A percentile compares a stretch with the other conserved stretches of the same genome.
These are phyloP conservation scores for Myxozyma neotropica DNA, from an alignment of 805 yeast species.

Conservation along the genomic window DNA sequence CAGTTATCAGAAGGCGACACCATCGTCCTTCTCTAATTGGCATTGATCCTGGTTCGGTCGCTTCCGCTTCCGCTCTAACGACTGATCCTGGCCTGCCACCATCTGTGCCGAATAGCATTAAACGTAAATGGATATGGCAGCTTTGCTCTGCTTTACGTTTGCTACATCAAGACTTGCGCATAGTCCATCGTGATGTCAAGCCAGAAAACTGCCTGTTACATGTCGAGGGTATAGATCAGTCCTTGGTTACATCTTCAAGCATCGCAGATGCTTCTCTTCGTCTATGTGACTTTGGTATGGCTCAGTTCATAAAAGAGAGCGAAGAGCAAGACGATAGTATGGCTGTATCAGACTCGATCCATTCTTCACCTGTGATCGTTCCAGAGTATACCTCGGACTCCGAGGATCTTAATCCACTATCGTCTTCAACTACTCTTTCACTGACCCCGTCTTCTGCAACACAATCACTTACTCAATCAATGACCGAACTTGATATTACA, in stretches of 20 bases:
- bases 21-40: not conserved
- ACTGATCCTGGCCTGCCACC: not conserved
- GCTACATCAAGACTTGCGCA: slow-evolving; percentile 60
- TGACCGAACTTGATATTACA: slow-evolving; percentile 39
- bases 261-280: slow-evolving; percentile 44
- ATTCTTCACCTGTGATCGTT: not conserved
- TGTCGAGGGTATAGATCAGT: slow-evolving; percentile 34
- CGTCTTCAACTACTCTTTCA: slow-evolving; percentile 7
- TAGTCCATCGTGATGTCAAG: slow-evolving; percentile 83
- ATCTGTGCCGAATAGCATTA: slow-evolving; percentile 4
- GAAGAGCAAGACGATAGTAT: not conserved
- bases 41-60: not conserved
- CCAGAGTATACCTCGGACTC: not conserved
- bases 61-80: not conserved
- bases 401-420: not conserved
- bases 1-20: slow-evolving; percentile 12
- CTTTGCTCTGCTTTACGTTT: slow-evolving; percentile 62
- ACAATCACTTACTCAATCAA: not conserved
- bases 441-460: slow-evolving; percentile 2
- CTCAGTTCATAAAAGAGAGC: slow-evolving; percentile 39
- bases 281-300: slow-evolving; percentile 91
- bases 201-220: slow-evolving; percentile 76
- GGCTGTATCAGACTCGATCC: not conserved
- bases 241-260: not conserved
- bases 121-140: slow-evolving; percentile 46